Evolutionary conservation across 2,329 filamentous ascomycete genomes (phyloP).

Genomic region (Cadophora luteo-olivacea): DNA sequence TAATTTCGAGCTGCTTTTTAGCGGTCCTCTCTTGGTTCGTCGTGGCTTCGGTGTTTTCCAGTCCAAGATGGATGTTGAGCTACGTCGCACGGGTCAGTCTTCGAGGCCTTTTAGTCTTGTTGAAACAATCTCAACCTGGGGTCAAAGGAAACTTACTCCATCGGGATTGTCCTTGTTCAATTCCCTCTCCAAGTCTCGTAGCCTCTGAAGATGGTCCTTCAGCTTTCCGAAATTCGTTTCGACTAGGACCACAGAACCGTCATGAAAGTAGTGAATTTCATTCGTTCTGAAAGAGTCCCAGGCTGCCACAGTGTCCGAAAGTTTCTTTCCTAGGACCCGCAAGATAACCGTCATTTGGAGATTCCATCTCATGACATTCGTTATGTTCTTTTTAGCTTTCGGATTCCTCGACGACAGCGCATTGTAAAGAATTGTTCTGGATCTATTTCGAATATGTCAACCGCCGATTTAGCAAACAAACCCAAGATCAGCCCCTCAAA

Average conservation of each 20-base stretch:
- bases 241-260: background rate
- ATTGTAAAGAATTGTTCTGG: background rate
- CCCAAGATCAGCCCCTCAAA: no score
- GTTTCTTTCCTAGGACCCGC: background rate
- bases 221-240: background rate
- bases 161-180: conserved; percentile 16
- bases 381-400: background rate
- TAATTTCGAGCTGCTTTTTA: conserved; percentile 13
- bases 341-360: background rate
- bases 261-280: conserved; percentile 2
- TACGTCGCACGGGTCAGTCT: conserved; percentile 6
- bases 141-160: conserved; percentile 26
- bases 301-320: background rate
- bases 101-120: no score
- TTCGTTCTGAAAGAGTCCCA: background rate
- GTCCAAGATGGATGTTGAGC: conserved; percentile 10
- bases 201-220: conserved; percentile 1
- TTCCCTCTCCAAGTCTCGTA: background rate
- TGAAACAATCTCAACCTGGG: no score
- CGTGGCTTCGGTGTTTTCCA: conserved; percentile 20
- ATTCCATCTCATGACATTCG: background rate
- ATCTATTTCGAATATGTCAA: conserved; percentile 4
- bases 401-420: background rate
- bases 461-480: no score
- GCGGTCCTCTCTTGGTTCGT: conserved; percentile 16